A percentile compares a stretch with the other conserved stretches of the same genome.
These are phyloP conservation scores for Trichophaea hybrida DNA, from an alignment of 2,329 filamentous ascomycete genomes.

Conservation along the genomic window DNA sequence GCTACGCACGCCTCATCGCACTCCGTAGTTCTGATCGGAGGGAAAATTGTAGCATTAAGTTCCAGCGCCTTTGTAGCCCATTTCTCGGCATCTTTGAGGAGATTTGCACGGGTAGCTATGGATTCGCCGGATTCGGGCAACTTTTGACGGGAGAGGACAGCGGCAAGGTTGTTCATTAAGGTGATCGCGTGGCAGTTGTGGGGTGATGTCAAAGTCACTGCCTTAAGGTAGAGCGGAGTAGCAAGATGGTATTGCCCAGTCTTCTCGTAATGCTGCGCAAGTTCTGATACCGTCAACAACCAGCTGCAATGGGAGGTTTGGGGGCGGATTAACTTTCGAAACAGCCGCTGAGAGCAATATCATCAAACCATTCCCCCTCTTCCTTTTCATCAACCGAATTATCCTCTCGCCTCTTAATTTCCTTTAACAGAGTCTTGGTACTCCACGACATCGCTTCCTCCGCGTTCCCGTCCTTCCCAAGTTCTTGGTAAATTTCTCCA, in stretches of 20 bases:
- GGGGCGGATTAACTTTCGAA: conserved; percentile 6
- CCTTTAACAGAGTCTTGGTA: conserved; percentile 63
- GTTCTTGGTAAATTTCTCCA: conserved; percentile 53
- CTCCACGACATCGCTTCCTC: conserved; percentile 66
- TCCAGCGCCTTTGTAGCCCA: conserved; percentile 69
- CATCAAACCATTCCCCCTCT: conserved; percentile 42
- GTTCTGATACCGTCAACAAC: conserved; percentile 38
- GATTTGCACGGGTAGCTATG: conserved; percentile 42
- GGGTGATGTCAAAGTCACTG: conserved; percentile 51
- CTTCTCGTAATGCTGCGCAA: conserved; percentile 62
- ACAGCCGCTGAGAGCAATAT: conserved; percentile 32
- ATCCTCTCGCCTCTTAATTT: conserved; percentile 32
- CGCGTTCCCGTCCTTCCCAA: conserved; percentile 40
- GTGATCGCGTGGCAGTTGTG: conserved; percentile 63
- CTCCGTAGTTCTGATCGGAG: conserved; percentile 55
- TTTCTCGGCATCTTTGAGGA: conserved; percentile 54
- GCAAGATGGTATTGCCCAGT: conserved; percentile 66
- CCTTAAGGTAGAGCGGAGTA: conserved; percentile 73
- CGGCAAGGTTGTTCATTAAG: conserved; percentile 38
- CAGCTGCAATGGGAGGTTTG: conserved; percentile 26
- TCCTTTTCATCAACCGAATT: conserved; percentile 6
- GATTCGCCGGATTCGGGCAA: conserved; percentile 29
- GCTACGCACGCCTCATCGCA: conserved; percentile 74
- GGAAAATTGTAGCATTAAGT: conserved; percentile 49
- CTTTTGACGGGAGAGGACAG: conserved; percentile 29